Base-by-base conservation (phyloP, 768 basidiomycete species). In the Lenzites betulinus region DNA sequence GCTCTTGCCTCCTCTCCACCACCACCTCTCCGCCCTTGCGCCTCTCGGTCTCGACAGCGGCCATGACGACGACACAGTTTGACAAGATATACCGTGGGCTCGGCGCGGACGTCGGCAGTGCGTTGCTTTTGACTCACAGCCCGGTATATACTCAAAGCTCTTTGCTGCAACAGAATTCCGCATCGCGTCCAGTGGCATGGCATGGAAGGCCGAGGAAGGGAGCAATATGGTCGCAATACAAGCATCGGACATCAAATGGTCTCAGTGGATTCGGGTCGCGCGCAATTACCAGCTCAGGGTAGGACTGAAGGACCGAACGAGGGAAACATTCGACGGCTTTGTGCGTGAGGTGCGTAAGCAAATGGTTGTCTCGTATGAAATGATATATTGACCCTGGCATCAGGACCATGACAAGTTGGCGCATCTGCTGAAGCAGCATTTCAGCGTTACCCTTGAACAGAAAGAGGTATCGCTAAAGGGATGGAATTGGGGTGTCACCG, bases 401-500 rank as follows among this genome's bases (percentile, higher is more conserved):
- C 36, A 97, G 93, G 96, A 99, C 73, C 90, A 93, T 59, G 97
- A 98, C 59, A 89, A 88, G 63, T 71, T 98, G n/a, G 78, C 87
- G 4, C 77, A 81, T 51, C 71, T 95, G 43, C 75, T 97, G 65
- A 95, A 96, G 75, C 91, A 90, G 62, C 86, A 94, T 74, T 98
- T 94, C 76, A 84, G 82, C 43, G 78, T 96, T 59, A 85, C 90
- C 3, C 78, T 98, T 23, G 97, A 98, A 71, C 83, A 82, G 5
- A 88, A 87, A 72, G 97, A 99, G 65, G 81, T 87, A 18, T 88
- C 92, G 13, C 85, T 95, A 72, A 95, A 92, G 71, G 97, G 97
- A 0, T 98, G 94, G 94, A 98, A 99, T 73, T 98, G 97, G 97
- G 97, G 97, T 5, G 84, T 89, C 30, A 92, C 93, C 2, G 93